Evolutionary conservation across 805 yeast species (phyloP).

Genomic region (Kuraishia hungarica): DNA sequence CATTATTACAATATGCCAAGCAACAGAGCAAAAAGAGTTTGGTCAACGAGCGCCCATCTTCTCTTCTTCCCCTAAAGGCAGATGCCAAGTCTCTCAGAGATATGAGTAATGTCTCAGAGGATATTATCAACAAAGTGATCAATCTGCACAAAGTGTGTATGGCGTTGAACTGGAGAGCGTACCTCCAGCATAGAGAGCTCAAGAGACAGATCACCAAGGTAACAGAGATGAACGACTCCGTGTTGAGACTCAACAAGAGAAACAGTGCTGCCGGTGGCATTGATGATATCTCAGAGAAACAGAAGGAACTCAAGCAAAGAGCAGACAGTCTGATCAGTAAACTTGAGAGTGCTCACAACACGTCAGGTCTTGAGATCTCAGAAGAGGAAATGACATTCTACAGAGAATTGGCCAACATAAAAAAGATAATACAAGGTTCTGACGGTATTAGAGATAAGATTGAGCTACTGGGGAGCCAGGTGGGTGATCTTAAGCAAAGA

Average conservation of each 20-base stretch:
- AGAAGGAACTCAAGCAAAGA: conserved; percentile 23
- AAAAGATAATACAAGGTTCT: conserved; percentile 9
- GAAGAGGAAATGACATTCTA: conserved; percentile 16
- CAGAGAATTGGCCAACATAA: conserved; percentile 15
- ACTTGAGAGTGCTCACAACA: not conserved
- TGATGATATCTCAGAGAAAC: conserved; percentile 18
- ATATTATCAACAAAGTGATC: not conserved
- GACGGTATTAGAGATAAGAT: conserved; percentile 8
- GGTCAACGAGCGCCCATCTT: not conserved
- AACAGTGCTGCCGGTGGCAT: conserved; percentile 10
- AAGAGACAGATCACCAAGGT: conserved; percentile 16
- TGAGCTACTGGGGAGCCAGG: conserved; percentile 2
- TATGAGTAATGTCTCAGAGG: not conserved
- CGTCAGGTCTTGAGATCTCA: not conserved
- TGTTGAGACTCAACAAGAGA: conserved; percentile 6
- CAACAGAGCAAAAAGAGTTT: not conserved
- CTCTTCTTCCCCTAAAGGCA: not conserved
- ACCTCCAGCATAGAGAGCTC: conserved; percentile 10
- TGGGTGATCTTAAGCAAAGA: conserved; percentile 7
- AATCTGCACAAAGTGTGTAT: not conserved
- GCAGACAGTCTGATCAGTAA: not conserved
- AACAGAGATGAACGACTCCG: conserved; percentile 4
- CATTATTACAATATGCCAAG: not conserved
- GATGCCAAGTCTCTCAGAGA: not conserved
- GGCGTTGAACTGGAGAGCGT: not conserved